Conservation (phyloP, 1,139 yeast species). For the Diutina siamensis region DNA sequence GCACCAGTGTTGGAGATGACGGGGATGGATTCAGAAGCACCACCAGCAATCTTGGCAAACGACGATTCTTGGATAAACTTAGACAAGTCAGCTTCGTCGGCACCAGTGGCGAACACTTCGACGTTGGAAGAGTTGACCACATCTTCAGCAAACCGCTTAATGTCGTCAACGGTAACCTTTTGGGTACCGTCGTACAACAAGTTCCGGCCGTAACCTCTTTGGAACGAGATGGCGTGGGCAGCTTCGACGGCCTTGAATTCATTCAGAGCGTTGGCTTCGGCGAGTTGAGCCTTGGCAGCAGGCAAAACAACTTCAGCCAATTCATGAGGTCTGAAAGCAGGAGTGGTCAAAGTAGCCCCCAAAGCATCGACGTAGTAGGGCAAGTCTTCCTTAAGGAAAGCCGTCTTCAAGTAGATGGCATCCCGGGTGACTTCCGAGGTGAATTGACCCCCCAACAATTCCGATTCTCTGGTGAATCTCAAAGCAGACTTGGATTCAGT, state of each 20-base stretch:
- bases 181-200: constrained; percentile 59
- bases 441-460: constrained; percentile 81
- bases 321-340: constrained; percentile 77
- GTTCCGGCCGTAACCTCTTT: constrained; percentile 83
- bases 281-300: constrained; percentile 49
- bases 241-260: constrained; percentile 60
- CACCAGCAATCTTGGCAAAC: constrained; percentile 52
- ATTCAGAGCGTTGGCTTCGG: constrained; percentile 39
- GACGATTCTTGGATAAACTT: constrained; percentile 58
- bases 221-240: constrained; percentile 73
- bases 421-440: constrained; percentile 71
- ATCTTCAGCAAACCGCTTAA: constrained; percentile 54
- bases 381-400: constrained; percentile 76
- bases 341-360: constrained; percentile 62
- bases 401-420: constrained; percentile 64
- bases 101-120: constrained; percentile 64
- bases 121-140: constrained; percentile 65
- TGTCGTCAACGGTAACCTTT: constrained; percentile 50
- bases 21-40: constrained; percentile 32
- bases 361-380: constrained; percentile 88
- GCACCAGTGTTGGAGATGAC: constrained; percentile 47
- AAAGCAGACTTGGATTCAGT: constrained; percentile 78
- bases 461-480: constrained; percentile 90
- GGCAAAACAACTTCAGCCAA: constrained; percentile 74
- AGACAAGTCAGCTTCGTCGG: constrained; percentile 57